Evolutionary conservation across 225 moss, liverwort and hornwort genomes (phyloP).

Genomic region (Pseudoscleropodium purum): DNA sequence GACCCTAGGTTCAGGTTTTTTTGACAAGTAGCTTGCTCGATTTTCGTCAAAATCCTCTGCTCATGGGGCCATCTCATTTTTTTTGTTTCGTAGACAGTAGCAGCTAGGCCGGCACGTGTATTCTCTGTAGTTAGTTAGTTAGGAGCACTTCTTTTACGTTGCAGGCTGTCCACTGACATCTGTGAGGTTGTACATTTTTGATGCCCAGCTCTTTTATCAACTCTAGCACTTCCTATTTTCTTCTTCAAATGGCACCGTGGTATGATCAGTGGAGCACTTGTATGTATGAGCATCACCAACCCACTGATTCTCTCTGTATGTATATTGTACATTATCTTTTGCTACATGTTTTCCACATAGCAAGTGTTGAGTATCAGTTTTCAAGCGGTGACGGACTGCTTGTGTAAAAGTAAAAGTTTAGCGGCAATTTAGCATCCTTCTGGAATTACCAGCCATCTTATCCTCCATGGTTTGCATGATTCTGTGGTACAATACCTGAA

Average conservation of each 20-base stretch:
- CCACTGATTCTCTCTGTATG: neutral
- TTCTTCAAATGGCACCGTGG: neutral
- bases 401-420: too few species aligned
- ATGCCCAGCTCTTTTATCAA: slow-evolving; percentile 2
- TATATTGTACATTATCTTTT: neutral
- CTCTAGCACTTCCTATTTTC: neutral
- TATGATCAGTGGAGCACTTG: neutral
- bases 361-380: too few species aligned
- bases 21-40: slow-evolving; percentile 5
- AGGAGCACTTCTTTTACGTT: neutral
- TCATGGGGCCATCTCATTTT: slow-evolving; percentile 16
- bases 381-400: too few species aligned
- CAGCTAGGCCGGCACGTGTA: slow-evolving; percentile 8
- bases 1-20: slow-evolving; percentile 27
- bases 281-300: neutral
- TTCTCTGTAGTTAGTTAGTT: neutral
- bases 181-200: slow-evolving; percentile 33
- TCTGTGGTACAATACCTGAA: neutral
- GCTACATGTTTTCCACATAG: too few species aligned
- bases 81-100: neutral
- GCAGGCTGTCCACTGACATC: slow-evolving; percentile 12
- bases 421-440: neutral
- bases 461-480: neutral
- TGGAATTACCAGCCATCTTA: neutral
- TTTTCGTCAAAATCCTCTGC: slow-evolving; percentile 20